Conservation (phyloP, 139 green algal species). For the Tetraselmis striata region DNA sequence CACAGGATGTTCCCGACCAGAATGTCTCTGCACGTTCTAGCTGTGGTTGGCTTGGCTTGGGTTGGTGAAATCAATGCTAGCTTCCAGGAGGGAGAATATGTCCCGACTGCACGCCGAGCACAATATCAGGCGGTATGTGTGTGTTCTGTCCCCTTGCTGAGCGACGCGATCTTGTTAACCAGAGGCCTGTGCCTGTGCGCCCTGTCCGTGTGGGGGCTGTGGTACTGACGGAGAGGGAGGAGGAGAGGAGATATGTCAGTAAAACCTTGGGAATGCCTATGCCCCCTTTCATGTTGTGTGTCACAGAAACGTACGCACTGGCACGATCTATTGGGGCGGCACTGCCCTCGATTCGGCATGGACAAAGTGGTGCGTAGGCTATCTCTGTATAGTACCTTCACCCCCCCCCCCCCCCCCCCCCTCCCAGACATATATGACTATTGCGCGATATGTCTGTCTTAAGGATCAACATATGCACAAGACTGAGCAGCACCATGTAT, state of each 20-base stretch:
- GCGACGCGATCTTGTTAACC: not conserved
- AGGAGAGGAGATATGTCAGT: not conserved
- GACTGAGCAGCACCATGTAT: no score
- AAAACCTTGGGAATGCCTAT: not conserved
- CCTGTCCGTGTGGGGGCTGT: no score
- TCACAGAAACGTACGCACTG: conserved; percentile 29
- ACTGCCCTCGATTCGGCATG: conserved; percentile 30
- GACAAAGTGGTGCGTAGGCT: conserved; percentile 13
- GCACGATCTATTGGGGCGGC: conserved; percentile 34
- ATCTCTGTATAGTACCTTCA: no score
- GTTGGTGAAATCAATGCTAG: no score
- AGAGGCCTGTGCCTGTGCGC: not conserved
- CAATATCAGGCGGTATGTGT: not conserved
- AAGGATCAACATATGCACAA: not conserved
- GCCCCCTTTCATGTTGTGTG: not conserved
- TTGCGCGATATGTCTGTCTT: not conserved
- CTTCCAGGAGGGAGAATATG: not conserved
- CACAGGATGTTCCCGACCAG: no score
- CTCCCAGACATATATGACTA: no score
- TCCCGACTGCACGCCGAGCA: not conserved
- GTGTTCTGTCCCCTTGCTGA: not conserved
- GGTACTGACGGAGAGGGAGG: no score
- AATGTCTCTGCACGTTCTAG: no score
- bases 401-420: no score
- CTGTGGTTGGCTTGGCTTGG: no score